phyloP scores from a whole-genome alignment of 1,139 yeast genomes.

The Pichia sp. region DNA sequence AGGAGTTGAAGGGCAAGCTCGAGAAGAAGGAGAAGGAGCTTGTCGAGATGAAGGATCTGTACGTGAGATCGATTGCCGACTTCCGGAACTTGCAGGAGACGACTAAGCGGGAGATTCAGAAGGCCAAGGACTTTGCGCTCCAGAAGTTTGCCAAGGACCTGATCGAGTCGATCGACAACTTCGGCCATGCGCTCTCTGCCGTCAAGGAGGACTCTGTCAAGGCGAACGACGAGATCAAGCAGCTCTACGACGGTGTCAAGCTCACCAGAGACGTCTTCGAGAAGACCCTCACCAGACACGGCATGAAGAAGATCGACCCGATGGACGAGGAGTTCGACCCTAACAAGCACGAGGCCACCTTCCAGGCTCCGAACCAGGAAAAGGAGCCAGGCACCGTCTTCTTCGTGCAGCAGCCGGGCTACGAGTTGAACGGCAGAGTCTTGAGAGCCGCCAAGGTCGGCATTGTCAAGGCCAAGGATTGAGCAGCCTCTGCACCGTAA shows the following conservation, averaged over 20 bases:
- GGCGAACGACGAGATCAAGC: slow-evolving; percentile 60
- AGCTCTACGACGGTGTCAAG: slow-evolving; percentile 81
- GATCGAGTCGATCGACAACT: slow-evolving; percentile 86
- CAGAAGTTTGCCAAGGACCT: slow-evolving; percentile 91
- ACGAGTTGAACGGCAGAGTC: slow-evolving; percentile 79
- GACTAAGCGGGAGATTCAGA: slow-evolving; percentile 80
- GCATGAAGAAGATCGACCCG: slow-evolving; percentile 77
- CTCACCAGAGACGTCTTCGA: slow-evolving; percentile 88
- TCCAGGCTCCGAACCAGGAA: slow-evolving; percentile 82
- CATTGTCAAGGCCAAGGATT: slow-evolving; percentile 60
- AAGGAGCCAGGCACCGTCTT: slow-evolving; percentile 91
- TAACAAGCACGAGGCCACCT: slow-evolving; percentile 88
- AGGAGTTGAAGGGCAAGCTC: slow-evolving; percentile 51
- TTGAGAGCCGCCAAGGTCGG: slow-evolving; percentile 97
- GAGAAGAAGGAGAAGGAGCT: slow-evolving; percentile 71
- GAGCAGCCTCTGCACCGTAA: slow-evolving; percentile 12
- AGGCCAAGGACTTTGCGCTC: slow-evolving; percentile 85
- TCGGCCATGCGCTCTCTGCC: slow-evolving; percentile 78
- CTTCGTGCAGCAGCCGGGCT: slow-evolving; percentile 91
- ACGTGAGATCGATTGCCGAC: slow-evolving; percentile 83
- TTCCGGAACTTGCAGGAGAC: slow-evolving; percentile 91
- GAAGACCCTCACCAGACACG: slow-evolving; percentile 77
- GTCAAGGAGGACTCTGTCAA: slow-evolving; percentile 63
- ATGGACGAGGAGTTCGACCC: slow-evolving; percentile 86
- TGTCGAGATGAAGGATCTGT: slow-evolving; percentile 78